Evolutionary conservation across 2,329 filamentous ascomycete species (phyloP), one percentile per base, ranked within the genome.

Genomic region (Paracamarosporium sp.): DNA sequence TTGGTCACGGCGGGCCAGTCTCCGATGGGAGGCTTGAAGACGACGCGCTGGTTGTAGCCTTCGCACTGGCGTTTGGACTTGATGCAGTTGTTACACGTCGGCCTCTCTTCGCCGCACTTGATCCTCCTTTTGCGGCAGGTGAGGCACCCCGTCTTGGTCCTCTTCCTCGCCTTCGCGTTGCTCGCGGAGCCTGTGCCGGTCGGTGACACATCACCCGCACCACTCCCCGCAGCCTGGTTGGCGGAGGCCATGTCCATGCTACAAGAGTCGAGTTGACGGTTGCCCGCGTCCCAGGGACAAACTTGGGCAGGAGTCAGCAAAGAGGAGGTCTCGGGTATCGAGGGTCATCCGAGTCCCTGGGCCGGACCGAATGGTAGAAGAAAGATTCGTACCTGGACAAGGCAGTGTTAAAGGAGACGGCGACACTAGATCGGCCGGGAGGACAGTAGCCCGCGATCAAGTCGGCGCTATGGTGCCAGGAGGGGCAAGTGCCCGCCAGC

Each of bases 121-220:
- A 99, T 98, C 61, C 95, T 90, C 52, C 95, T 89, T 78, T 91
- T 94, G 62, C 95, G 90, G 79, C 95, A 99, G 56, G 95, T 97
- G 59, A 97, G 79, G 74, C 93, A 97, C 13, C 93, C 93, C 2
- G 93, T 97, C 80, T 97, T 97, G 50, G 93, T 97, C 68, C 93
- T 72, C 64, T 79, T 79, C 54, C 76, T 72, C 68, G 75, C 70
- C 62, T 76, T 76, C 53, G 69, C 57, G 52, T 67, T 71, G 24
- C 65, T 55, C 33, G 67, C 53, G 41, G 63, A 51, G 47, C 53
- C 47, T 40, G 62, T 50, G 30, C 59, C 63, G 47, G 68, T 66
- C 51, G 73, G 71, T 61, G 73, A 72, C 47, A 68, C 59, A 53
- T 74, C 66, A 50, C 67, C 68, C 46, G 66, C 57, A 38, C 62